Conservation (phyloP, 371 early-diverging fungal species). For the Haplosporangium sp. region DNA sequence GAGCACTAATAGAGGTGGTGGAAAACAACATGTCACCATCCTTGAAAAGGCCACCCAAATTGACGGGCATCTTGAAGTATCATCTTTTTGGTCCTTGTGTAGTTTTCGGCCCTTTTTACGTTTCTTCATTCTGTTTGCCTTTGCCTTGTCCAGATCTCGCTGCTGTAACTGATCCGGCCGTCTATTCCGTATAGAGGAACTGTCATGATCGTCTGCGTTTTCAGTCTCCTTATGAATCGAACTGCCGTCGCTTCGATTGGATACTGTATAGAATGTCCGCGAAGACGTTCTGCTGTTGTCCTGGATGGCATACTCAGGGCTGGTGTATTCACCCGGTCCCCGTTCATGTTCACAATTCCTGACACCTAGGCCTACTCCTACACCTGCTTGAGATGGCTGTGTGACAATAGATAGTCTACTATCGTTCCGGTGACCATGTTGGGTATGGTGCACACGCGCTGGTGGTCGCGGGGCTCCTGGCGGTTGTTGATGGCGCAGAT, state of each 20-base stretch:
- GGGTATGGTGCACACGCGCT: neutral
- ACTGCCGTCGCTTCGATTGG: conserved; percentile 5
- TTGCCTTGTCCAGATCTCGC: conserved; percentile 39
- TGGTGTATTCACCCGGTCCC: conserved; percentile 4
- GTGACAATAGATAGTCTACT: conserved; percentile 32
- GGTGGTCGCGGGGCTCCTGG: neutral
- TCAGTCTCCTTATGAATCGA: conserved; percentile 6
- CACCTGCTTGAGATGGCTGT: conserved; percentile 3
- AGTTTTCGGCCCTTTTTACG: conserved; percentile 33
- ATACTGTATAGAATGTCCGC: neutral
- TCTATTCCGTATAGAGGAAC: conserved; percentile 20
- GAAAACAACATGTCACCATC: conserved; percentile 66
- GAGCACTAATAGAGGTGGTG: conserved; percentile 57
- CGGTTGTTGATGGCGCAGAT: neutral
- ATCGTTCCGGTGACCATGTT: conserved; percentile 16
- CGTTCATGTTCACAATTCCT: conserved; percentile 4
- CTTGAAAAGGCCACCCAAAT: conserved; percentile 60
- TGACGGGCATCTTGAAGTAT: conserved; percentile 24
- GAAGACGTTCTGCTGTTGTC: neutral
- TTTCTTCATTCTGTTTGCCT: conserved; percentile 44
- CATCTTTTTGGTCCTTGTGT: conserved; percentile 14
- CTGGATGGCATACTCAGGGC: conserved; percentile 6
- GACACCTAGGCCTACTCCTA: neutral
- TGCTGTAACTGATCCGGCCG: conserved; percentile 43
- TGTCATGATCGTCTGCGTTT: conserved; percentile 3